Evolutionary conservation across 257 asterid species (phyloP).

Genomic region (Gynochthodes officinalis): DNA sequence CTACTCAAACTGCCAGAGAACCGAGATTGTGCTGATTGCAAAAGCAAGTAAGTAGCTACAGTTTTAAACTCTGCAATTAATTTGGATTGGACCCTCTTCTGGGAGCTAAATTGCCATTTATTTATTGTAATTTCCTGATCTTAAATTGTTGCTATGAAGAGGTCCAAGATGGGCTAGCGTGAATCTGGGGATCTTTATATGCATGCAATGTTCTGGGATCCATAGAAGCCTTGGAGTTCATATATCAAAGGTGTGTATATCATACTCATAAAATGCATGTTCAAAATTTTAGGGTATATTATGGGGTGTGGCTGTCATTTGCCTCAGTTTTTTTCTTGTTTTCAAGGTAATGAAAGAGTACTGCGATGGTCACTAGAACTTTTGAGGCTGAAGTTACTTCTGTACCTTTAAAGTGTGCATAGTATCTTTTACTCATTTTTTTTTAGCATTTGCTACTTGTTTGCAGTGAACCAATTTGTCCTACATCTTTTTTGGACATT

Average conservation of each 20-base stretch:
- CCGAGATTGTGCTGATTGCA: slow-evolving; percentile 46
- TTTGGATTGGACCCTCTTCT: neutral
- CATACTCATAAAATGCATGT: neutral
- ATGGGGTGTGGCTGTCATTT: neutral
- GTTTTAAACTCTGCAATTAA: neutral
- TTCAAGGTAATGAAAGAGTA: neutral
- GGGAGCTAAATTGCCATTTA: neutral
- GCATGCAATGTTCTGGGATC: slow-evolving; percentile 45
- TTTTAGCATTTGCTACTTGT: neutral
- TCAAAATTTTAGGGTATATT: too few relatives aligned
- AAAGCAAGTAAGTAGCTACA: slow-evolving; percentile 24
- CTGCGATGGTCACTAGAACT: neutral
- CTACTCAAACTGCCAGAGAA: slow-evolving; percentile 40
- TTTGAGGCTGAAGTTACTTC: neutral
- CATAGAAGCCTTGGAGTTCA: slow-evolving; percentile 49
- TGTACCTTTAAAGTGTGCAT: neutral
- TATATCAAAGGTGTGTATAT: slow-evolving; percentile 35
- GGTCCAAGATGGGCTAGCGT: slow-evolving; percentile 53
- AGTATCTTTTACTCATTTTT: neutral
- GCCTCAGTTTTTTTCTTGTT: neutral
- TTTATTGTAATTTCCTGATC: neutral
- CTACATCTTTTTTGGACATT: neutral
- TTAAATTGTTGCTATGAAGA: slow-evolving; percentile 17
- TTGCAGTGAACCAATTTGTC: neutral
- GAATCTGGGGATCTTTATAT: slow-evolving; percentile 44